A percentile compares a stretch with the other conserved stretches of the same genome.
These are phyloP conservation scores for Phytophthora melonis DNA, from an alignment of 352 stramenopile species.

Conservation along the genomic window DNA sequence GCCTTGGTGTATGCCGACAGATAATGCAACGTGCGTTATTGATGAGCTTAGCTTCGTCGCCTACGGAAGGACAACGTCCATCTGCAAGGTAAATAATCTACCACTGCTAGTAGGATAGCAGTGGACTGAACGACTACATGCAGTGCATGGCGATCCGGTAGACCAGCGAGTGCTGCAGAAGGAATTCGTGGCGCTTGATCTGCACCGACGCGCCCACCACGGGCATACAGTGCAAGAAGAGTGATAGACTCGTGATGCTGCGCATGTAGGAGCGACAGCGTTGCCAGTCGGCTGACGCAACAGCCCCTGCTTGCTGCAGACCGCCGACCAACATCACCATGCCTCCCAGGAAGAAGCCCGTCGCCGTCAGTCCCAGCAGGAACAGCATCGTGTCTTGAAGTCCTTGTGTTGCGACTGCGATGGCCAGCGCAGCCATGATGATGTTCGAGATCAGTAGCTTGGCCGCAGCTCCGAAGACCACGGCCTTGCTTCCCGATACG, in stretches of 20 bases:
- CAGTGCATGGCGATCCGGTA: slow-evolving; percentile 81
- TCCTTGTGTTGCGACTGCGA: slow-evolving; percentile 56
- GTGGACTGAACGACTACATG: slow-evolving; percentile 46
- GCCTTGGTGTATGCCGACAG: no score
- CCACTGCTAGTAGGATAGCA: no score
- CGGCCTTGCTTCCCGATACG: slow-evolving; percentile 73
- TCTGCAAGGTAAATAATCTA: slow-evolving; percentile 17
- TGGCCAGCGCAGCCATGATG: slow-evolving; percentile 54
- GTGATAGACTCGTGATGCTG: slow-evolving; percentile 83
- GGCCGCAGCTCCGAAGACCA: slow-evolving; percentile 67
- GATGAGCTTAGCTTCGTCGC: background rate
- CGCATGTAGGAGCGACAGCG: slow-evolving; percentile 77
- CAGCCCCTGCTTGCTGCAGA: slow-evolving; percentile 55
- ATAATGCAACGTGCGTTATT: slow-evolving; percentile 7
- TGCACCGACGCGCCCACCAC: slow-evolving; percentile 66
- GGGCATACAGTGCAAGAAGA: slow-evolving; percentile 78
- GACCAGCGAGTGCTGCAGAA: slow-evolving; percentile 79
- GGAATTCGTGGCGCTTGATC: slow-evolving; percentile 83
- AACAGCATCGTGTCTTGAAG: slow-evolving; percentile 73
- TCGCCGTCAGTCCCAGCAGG: slow-evolving; percentile 50
- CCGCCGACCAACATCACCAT: slow-evolving; percentile 73
- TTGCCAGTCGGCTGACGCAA: slow-evolving; percentile 71
- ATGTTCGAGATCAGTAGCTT: slow-evolving; percentile 73
- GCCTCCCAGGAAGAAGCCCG: slow-evolving; percentile 62
- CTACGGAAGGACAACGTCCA: background rate